Evolutionary conservation across 2,329 filamentous ascomycete species (phyloP).

Genomic region (Clarireedia sp.): DNA sequence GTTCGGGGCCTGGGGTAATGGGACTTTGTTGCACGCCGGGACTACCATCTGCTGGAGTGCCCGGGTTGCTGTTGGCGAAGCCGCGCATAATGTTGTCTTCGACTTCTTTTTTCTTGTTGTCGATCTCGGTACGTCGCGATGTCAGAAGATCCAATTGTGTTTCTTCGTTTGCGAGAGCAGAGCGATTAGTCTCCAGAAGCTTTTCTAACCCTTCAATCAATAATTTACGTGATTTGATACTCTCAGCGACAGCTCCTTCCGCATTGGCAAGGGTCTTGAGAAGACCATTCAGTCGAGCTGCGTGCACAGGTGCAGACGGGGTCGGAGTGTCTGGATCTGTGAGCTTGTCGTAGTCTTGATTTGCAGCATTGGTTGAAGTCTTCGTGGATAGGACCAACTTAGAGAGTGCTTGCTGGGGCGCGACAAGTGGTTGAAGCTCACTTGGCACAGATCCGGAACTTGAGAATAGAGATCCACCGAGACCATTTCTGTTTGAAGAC

Average conservation of each 20-base stretch:
- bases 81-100: conserved; percentile 87
- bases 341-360: conserved; percentile 77
- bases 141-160: conserved; percentile 54
- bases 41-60: conserved; percentile 38
- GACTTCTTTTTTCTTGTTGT: conserved; percentile 77
- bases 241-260: conserved; percentile 81
- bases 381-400: conserved; percentile 65
- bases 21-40: conserved; percentile 28
- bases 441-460: conserved; percentile 55
- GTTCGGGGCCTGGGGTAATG: conserved; percentile 46
- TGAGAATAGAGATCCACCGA: conserved; percentile 65
- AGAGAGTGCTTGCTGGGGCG: conserved; percentile 63
- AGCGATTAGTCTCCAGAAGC: conserved; percentile 65
- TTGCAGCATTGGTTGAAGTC: conserved; percentile 60
- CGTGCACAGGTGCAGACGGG: conserved; percentile 82
- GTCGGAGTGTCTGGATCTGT: conserved; percentile 60
- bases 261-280: conserved; percentile 82
- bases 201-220: conserved; percentile 77
- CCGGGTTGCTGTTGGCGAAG: conserved; percentile 51
- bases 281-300: conserved; percentile 80
- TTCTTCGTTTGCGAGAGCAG: conserved; percentile 63
- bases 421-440: conserved; percentile 69
- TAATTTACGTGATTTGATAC: conserved; percentile 73
- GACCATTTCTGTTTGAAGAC: conserved; percentile 41
- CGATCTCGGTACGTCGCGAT: conserved; percentile 62